These are phyloP conservation scores for Colletotrichum tamarilloi DNA, from an alignment of 2,329 filamentous ascomycete genomes.

Conservation along the genomic window DNA sequence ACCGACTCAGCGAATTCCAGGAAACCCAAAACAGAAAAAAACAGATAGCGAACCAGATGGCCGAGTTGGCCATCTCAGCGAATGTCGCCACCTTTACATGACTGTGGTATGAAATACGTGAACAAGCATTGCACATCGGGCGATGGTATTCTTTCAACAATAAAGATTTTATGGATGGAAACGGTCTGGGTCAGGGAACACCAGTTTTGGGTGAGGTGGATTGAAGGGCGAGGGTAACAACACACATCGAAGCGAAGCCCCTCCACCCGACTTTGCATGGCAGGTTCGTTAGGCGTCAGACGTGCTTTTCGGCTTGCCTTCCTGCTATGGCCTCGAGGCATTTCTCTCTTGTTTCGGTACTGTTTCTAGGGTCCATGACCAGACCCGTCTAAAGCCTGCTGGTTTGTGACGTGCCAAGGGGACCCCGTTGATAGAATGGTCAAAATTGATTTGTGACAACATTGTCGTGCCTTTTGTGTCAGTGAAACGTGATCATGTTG, in stretches of 20 bases:
- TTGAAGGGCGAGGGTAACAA: slow-evolving; percentile 14
- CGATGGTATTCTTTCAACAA: slow-evolving; percentile 19
- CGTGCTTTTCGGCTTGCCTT: slow-evolving; percentile 27
- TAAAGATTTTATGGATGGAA: slow-evolving; percentile 29
- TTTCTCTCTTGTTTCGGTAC: slow-evolving; percentile 23
- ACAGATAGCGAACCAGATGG: slow-evolving; percentile 1
- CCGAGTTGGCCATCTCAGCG: neutral
- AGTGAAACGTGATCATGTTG: neutral
- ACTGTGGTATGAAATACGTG: slow-evolving; percentile 5
- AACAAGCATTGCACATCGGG: slow-evolving; percentile 7
- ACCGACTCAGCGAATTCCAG: neutral
- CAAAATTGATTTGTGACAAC: slow-evolving; percentile 23
- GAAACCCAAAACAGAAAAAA: neutral
- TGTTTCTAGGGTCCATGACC: slow-evolving; percentile 14
- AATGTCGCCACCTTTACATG: neutral
- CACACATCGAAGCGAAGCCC: slow-evolving; percentile 5
- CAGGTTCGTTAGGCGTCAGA: slow-evolving; percentile 37
- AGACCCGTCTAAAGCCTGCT: slow-evolving; percentile 1
- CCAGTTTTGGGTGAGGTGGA: slow-evolving; percentile 24
- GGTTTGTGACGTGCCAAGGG: neutral
- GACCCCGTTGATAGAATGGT: slow-evolving; percentile 27
- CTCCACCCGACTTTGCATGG: slow-evolving; percentile 34
- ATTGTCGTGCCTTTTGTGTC: too few species aligned
- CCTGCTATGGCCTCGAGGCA: slow-evolving; percentile 28
- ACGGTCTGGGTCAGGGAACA: slow-evolving; percentile 12